Percentiles rank a stretch among this genome's conserved stretches.
Evolutionary conservation across 2,329 filamentous ascomycete species (phyloP).

Genomic region (Pestalotiopsis fici): DNA sequence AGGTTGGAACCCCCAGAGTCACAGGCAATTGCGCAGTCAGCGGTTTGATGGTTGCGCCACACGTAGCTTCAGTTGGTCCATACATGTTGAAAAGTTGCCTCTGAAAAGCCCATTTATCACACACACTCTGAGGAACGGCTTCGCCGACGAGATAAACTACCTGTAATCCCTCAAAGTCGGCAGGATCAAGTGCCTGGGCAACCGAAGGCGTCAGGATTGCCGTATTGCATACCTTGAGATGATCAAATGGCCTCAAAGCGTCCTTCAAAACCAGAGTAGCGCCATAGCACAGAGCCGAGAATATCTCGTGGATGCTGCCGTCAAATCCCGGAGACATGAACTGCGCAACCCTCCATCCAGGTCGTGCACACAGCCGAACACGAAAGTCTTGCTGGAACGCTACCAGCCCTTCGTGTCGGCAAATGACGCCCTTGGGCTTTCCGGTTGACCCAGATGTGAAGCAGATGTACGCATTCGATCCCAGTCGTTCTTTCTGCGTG

Average conservation of each 20-base stretch:
- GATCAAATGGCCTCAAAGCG: slow-evolving; percentile 25
- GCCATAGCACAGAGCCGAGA: slow-evolving; percentile 39
- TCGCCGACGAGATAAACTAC: slow-evolving; percentile 38
- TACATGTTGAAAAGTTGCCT: slow-evolving; percentile 41
- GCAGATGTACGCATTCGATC: slow-evolving; percentile 36
- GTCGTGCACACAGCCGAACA: slow-evolving; percentile 32
- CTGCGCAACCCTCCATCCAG: slow-evolving; percentile 36
- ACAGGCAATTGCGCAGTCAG: slow-evolving; percentile 27
- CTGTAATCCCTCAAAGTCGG: slow-evolving; percentile 30
- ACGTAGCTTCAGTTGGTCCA: slow-evolving; percentile 42
- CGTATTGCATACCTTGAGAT: slow-evolving; percentile 28
- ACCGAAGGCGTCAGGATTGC: slow-evolving; percentile 41
- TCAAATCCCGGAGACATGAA: slow-evolving; percentile 45
- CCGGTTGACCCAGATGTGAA: slow-evolving; percentile 48
- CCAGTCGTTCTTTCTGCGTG: neutral
- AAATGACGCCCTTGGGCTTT: slow-evolving; percentile 41
- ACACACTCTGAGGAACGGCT: slow-evolving; percentile 30
- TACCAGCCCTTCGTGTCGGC: slow-evolving; percentile 33
- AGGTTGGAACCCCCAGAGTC: slow-evolving; percentile 35
- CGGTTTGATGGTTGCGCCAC: slow-evolving; percentile 34
- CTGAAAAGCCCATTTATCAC: slow-evolving; percentile 31
- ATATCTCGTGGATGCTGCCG: slow-evolving; percentile 40
- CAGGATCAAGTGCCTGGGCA: slow-evolving; percentile 28
- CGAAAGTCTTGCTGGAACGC: slow-evolving; percentile 33
- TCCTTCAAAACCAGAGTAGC: slow-evolving; percentile 35